Base-by-base conservation (phyloP, 345 rosid species). In the Brassica rapa region DNA sequence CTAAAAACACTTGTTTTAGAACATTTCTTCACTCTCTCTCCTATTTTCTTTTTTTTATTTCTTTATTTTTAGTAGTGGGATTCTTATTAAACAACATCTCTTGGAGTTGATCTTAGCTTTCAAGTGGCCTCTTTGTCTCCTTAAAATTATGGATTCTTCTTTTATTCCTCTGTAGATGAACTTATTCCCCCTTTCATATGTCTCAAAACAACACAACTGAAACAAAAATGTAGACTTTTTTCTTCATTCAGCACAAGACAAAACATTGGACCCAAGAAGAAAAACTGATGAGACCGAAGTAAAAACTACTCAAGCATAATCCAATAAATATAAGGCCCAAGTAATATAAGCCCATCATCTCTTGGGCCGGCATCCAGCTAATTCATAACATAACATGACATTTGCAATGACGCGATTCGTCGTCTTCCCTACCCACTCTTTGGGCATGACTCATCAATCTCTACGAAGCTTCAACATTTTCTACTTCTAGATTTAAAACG, bases 111-210 rank as follows among this genome's bases (percentile, higher is more conserved):
- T 19, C 21, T 19, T 19, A 79, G 59, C 62, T 79, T 73, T 14
- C 35, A 79, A 73, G 82, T 70, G 19, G 66, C 46, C 25, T 25
- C 25, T 73, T 14, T 14, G 53, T 66, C 68, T 23, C 61, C 57
- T 60, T 73, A 57, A 56, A 8, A 21, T 67, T 15, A 67, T 57
- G 53, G 81, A 72, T 72, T 66, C 53, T 43, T 66, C 21, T 41
- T 56, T 14, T 25, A 32, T 67, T 43, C 62, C 19, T 67, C 24
- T 30, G 8, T n/a, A 43, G 64, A 46, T 33, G 70, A 73, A 73
- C 68, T 3, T 73, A 67, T 79, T 73, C 74, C 82, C 78, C 78
- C 74, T 68, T 61, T 73, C 78, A 51, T 15, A 62, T 72, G 72
- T 41, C 37, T 8, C 46, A 64, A 65, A 19, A 32, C 25, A 8